Base-by-base conservation (phyloP, 2,329 filamentous ascomycete genomes). In the Trichoderma harzianum region DNA sequence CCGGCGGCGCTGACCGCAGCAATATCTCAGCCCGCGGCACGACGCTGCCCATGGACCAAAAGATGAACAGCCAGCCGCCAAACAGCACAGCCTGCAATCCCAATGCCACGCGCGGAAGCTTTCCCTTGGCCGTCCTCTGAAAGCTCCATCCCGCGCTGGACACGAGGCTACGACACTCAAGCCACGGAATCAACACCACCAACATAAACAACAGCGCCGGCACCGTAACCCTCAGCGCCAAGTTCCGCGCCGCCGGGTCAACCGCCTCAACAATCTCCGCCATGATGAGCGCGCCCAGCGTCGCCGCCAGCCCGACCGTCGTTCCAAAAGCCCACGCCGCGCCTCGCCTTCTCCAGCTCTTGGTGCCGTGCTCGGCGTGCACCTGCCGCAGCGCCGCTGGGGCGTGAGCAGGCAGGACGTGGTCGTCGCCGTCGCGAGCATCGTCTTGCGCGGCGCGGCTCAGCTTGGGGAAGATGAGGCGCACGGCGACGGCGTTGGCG, bases 211-310 rank as follows among this genome's bases (percentile, higher is more conserved):
- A 82, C 55, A 97, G 83, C 24, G 89, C 88, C 7, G 91, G 89
- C 30, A 97, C 88, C 0, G 91, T 93, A 34, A 91, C 81, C 71
- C 89, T 86, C 75, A 97, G 84, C 26, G 91, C 93, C 32, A 92
- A 78, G 26, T 87, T 88, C 72, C 93, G 86, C 14, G 92, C 93
- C 36, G 85, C 84, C 7, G 90, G 86, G 74, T 91, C 87, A n/a
- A 93, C 86, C 6, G 92, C 86, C 77, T 93, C 93, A 30, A 92
- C 90, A 57, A 97, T 93, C 81, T 97, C 94, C 76, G 93, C 94
- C 10, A 97, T 86, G 60, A 97, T 92, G 75, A 97, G 83, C 81
- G 95, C 91, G 3, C 90, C 93, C 60, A 97, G 84, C 1, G 95
- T 92, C 47, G 91, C 88, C 7, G 93, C 92, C 10, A 97, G 86